Evolutionary conservation across 169 alveolate genomes (phyloP).

Genomic region (Babesia caballi): DNA sequence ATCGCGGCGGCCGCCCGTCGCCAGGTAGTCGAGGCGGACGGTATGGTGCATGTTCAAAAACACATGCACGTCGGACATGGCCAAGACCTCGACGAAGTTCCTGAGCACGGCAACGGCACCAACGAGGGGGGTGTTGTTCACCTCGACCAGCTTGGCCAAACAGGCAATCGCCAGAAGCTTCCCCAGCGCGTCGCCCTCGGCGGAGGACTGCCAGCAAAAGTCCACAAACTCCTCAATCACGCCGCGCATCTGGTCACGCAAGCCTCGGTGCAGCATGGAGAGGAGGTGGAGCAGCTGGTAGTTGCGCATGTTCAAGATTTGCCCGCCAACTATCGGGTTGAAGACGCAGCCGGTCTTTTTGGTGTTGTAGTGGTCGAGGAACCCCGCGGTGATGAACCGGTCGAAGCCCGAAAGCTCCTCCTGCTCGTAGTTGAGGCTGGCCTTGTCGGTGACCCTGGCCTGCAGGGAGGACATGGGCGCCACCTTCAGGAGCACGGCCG

Average conservation of each 20-base stretch:
- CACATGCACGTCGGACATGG: not conserved
- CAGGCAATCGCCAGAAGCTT: constrained; percentile 4
- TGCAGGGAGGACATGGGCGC: not conserved
- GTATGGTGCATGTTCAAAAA: constrained; percentile 29
- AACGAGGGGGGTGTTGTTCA: not conserved
- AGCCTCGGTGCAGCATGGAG: not conserved
- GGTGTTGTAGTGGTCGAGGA: not conserved
- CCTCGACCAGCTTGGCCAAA: constrained; percentile 10
- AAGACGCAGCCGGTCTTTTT: not conserved
- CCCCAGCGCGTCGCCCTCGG: constrained; percentile 21
- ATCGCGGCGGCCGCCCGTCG: not conserved
- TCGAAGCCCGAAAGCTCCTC: not conserved
- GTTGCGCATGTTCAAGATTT: constrained; percentile 12
- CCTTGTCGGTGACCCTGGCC: not conserved
- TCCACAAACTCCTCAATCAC: constrained; percentile 3
- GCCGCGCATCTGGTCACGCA: not conserved
- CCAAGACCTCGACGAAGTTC: constrained; percentile 15
- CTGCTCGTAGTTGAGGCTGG: not conserved
- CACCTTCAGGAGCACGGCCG: constrained; percentile 10
- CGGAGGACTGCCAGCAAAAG: constrained; percentile 23
- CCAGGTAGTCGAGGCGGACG: not conserved
- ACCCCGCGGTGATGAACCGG: not conserved
- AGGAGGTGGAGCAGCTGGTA: constrained; percentile 18
- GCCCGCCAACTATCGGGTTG: constrained; percentile 19
- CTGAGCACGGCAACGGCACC: constrained; percentile 24